phyloP scores from a whole-genome alignment of 2,329 filamentous ascomycete genomes.

The Hawksworthiomyces lignivorus region DNA sequence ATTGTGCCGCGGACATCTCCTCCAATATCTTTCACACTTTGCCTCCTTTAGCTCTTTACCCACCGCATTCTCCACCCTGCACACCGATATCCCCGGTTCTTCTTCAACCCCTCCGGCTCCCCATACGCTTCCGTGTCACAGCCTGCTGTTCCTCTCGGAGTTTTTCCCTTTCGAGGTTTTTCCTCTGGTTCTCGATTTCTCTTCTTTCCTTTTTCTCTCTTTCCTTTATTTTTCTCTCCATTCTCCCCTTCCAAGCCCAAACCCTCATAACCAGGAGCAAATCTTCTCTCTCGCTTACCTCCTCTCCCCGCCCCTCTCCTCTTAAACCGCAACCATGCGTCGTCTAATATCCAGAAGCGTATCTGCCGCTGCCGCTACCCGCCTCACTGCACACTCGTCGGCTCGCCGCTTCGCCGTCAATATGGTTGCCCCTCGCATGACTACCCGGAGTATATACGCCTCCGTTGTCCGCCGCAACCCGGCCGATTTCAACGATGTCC shows the following conservation, averaged over 20 bases:
- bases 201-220: not conserved
- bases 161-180: not conserved
- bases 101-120: conserved; percentile 2
- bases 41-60: not conserved
- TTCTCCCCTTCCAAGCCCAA: not conserved
- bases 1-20: too few species aligned
- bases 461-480: conserved; percentile 49
- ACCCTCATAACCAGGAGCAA: too few species aligned
- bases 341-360: conserved; percentile 35
- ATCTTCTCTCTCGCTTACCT: not conserved
- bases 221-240: not conserved
- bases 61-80: conserved; percentile 5
- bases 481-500: conserved; percentile 29
- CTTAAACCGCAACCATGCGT: conserved; percentile 29
- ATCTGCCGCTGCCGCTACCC: conserved; percentile 26
- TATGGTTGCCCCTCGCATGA: conserved; percentile 21
- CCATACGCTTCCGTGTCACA: not conserved
- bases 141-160: not conserved
- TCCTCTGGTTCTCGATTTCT: not conserved
- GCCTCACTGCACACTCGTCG: conserved; percentile 23
- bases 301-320: not conserved
- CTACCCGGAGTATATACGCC: conserved; percentile 46
- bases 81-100: conserved; percentile 7
- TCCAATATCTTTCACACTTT: too few species aligned
- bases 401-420: conserved; percentile 20